phyloP scores from a whole-genome alignment of 164 flowering plant species.

The Vitis amurensis region DNA sequence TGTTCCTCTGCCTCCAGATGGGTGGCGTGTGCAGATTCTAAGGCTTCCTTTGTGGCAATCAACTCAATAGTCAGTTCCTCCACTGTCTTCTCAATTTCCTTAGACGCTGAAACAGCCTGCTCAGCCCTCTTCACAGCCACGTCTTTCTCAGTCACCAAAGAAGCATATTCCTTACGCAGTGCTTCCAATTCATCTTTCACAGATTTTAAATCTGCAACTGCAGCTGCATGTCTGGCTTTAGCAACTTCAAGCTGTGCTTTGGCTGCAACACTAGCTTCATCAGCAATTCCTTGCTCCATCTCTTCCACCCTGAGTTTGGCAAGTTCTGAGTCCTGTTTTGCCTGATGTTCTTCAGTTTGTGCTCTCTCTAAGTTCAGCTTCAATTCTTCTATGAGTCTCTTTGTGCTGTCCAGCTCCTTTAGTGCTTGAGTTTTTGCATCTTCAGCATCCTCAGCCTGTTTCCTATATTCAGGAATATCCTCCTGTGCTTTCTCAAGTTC shows the following conservation, averaged over 20 bases:
- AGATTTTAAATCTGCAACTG: slow-evolving; percentile 62
- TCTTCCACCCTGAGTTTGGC: slow-evolving; percentile 76
- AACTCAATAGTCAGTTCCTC: slow-evolving; percentile 85
- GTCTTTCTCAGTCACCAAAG: slow-evolving; percentile 60
- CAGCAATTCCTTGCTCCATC: slow-evolving; percentile 82
- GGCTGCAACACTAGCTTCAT: slow-evolving; percentile 83
- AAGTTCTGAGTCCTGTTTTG: slow-evolving; percentile 83
- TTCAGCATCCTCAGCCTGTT: slow-evolving; percentile 64
- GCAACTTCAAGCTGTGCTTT: slow-evolving; percentile 92
- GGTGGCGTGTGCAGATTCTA: slow-evolving; percentile 79
- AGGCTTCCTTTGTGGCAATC: slow-evolving; percentile 68
- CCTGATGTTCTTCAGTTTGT: slow-evolving; percentile 82
- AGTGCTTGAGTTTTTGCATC: slow-evolving; percentile 53
- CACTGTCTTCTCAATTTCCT: slow-evolving; percentile 72
- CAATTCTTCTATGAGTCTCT: slow-evolving; percentile 73
- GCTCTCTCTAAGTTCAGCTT: slow-evolving; percentile 81
- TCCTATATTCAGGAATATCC: slow-evolving; percentile 67
- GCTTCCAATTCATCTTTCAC: slow-evolving; percentile 75
- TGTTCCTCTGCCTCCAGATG: slow-evolving; percentile 92
- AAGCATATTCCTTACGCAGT: slow-evolving; percentile 44
- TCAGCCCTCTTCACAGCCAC: slow-evolving; percentile 57
- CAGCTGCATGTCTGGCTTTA: slow-evolving; percentile 64
- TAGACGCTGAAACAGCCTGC: slow-evolving; percentile 57
- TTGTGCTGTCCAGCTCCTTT: slow-evolving; percentile 70
- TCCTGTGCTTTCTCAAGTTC: slow-evolving; percentile 76